These are phyloP conservation scores for Colletotrichum lentis DNA, from an alignment of 2,329 filamentous ascomycete genomes.

Conservation along the genomic window DNA sequence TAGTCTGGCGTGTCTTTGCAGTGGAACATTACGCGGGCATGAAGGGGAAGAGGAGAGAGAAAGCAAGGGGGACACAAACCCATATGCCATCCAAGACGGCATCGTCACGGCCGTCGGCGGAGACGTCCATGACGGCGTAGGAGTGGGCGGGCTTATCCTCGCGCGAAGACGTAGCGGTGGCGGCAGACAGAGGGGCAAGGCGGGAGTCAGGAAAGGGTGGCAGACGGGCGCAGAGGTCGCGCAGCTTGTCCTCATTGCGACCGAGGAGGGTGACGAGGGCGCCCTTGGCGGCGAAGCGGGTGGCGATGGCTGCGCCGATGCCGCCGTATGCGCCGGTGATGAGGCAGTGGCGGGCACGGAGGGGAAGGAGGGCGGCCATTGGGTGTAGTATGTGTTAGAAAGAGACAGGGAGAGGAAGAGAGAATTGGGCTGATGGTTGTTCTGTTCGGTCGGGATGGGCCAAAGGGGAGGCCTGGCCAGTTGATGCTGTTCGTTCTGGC, in stretches of 20 bases:
- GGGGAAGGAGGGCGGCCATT: conserved; percentile 36
- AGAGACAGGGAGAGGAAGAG: no score
- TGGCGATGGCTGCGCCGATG: conserved; percentile 74
- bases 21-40: not conserved
- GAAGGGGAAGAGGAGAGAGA: not conserved
- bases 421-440: not conserved
- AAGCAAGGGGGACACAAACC: conserved; percentile 20
- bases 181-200: conserved; percentile 40
- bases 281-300: conserved; percentile 69
- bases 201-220: conserved; percentile 32
- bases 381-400: not conserved
- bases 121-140: conserved; percentile 38
- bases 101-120: conserved; percentile 29
- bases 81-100: conserved; percentile 36
- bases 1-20: conserved; percentile 10
- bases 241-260: conserved; percentile 59
- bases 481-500: conserved; percentile 1
- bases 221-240: conserved; percentile 50
- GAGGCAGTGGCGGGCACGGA: conserved; percentile 61
- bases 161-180: not conserved
- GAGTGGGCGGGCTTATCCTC: conserved; percentile 24
- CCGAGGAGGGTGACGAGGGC: conserved; percentile 69
- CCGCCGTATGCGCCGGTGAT: conserved; percentile 76
- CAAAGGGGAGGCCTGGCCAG: not conserved
- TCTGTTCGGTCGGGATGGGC: not conserved